Evolutionary conservation across 2,329 filamentous ascomycete genomes (phyloP), one percentile per base, ranked within the genome.

Genomic region (Fusarium compactum): DNA sequence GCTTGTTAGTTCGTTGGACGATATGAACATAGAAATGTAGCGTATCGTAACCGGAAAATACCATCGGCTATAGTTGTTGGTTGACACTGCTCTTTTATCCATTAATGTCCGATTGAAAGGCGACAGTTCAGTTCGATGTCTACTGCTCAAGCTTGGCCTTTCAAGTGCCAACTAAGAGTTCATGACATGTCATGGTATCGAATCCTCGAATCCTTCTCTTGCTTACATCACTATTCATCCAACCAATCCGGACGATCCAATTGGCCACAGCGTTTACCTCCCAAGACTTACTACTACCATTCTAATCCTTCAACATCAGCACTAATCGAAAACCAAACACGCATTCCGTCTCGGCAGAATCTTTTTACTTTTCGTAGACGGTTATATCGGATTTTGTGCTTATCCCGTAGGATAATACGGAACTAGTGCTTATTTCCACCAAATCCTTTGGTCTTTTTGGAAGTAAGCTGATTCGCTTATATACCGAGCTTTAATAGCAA

Each of bases 291-390:
- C n/a, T n/a, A n/a, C n/a, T n/a, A n/a, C n/a, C n/a, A n/a, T n/a
- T n/a, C n/a, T n/a, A 12, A 38, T 38, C 34, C 34, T 38, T 12
- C 18, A 4, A 4, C 4, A 38, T 38, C 34, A 38, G 34, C 34
- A n/a, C 34, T n/a, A 38, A 7, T 29, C 27, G 27, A 27, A 3
- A 27, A 27, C 5, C 14, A 29, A 29, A 16, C 6, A n/a, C 6
- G 34, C 34, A 12, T 7, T 38, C 34, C 3, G 18, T 38, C n/a
- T n/a, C 6, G 18, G 34, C 18, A n/a, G 10, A 12, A 11, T 38
- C 18, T 18, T 12, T 12, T 2, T 1, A 1, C 18, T n/a, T 6
- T n/a, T n/a, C 6, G 7, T 7, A 3, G 18, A 2, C 34, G 34
- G 18, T n/a, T 38, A 38, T 38, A 4, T 38, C 10, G 18, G 34